These are phyloP conservation scores for Favolaschia claudopus DNA, from an alignment of 768 basidiomycete genomes.

Conservation along the genomic window DNA sequence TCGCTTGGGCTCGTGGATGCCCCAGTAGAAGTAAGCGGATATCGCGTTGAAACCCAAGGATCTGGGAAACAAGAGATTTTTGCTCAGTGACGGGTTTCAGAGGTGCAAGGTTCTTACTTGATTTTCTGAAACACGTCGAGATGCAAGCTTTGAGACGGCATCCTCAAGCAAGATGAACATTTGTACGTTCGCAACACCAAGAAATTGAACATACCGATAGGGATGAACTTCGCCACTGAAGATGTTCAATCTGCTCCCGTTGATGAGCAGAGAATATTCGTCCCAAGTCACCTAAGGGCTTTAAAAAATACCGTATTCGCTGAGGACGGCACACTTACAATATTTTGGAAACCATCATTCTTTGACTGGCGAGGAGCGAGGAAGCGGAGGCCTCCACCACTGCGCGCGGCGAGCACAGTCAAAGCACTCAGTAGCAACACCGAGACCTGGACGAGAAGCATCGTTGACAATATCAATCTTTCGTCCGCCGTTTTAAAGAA, in stretches of 20 bases:
- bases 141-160: slow-evolving; percentile 51
- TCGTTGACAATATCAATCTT: neutral
- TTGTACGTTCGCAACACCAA: neutral
- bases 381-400: neutral
- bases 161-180: slow-evolving; percentile 32
- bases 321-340: no score
- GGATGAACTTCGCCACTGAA: slow-evolving; percentile 55
- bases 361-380: slow-evolving; percentile 4
- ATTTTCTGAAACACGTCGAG: slow-evolving; percentile 54
- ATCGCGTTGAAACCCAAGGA: slow-evolving; percentile 52
- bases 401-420: slow-evolving; percentile 4
- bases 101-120: slow-evolving; percentile 39
- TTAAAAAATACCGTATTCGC: slow-evolving; percentile 33
- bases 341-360: slow-evolving; percentile 41
- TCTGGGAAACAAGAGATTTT: slow-evolving; percentile 26
- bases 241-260: slow-evolving; percentile 49
- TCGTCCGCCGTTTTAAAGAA: slow-evolving; percentile 11
- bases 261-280: slow-evolving; percentile 50
- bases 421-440: neutral
- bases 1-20: slow-evolving; percentile 51
- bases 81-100: neutral
- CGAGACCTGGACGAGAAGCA: slow-evolving; percentile 12
- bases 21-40: slow-evolving; percentile 55
- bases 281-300: slow-evolving; percentile 51
- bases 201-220: slow-evolving; percentile 37